phyloP scores from a whole-genome alignment of 148 eudicot genomes.

The Diospyros lotus region DNA sequence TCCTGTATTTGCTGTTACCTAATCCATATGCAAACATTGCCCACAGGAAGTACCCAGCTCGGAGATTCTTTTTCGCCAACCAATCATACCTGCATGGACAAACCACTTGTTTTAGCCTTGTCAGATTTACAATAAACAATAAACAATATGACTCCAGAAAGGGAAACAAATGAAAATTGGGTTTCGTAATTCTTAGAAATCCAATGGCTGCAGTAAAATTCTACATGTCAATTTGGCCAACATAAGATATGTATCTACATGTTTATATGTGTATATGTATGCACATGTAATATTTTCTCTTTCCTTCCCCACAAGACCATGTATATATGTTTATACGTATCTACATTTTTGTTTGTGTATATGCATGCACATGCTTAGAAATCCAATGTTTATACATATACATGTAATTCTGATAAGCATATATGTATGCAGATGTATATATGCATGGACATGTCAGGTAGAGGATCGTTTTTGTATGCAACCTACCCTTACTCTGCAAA shows the following conservation, averaged over 20 bases:
- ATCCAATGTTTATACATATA: too few relatives aligned
- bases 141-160: background rate
- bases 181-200: background rate
- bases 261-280: too few relatives aligned
- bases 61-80: constrained; percentile 70
- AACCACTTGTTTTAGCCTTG: background rate
- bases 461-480: too few relatives aligned
- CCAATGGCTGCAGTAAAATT: background rate
- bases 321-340: too few relatives aligned
- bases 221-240: background rate
- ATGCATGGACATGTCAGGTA: too few relatives aligned
- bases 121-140: background rate
- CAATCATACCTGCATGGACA: constrained; percentile 62
- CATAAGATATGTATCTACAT: too few relatives aligned
- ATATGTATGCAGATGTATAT: too few relatives aligned
- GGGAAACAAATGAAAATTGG: background rate
- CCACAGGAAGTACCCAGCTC: constrained; percentile 84
- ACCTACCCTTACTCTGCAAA: too few relatives aligned
- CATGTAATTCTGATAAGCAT: too few relatives aligned
- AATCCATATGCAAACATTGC: constrained; percentile 78
- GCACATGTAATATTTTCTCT: too few relatives aligned
- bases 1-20: constrained; percentile 35
- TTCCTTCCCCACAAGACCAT: background rate
- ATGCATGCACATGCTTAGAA: too few relatives aligned
- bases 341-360: too few relatives aligned